Base-by-base conservation (phyloP, 1,284 basidiomycete genomes). In the Singerocomus inundabilis region DNA sequence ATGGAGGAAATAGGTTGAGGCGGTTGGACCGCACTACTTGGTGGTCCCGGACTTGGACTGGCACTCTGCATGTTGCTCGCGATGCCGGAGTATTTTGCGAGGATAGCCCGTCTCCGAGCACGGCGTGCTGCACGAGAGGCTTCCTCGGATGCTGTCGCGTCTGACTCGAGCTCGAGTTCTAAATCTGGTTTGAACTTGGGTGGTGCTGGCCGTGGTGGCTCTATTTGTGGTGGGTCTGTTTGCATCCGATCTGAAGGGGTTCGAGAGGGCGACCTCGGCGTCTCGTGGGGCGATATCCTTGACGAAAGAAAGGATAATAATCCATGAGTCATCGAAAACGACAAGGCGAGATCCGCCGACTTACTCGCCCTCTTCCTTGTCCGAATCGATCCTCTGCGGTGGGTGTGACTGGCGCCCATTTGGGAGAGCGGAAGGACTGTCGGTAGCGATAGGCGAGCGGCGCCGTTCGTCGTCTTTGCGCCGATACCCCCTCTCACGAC, bases 281-380 rank as follows among this genome's bases (percentile, higher is more conserved):
- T 74, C 21, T 67, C 68, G 32, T 71, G 72, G 28, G 84, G 85
- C 6, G 85, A 87, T 49, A 85, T 85, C 61, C 84, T 88, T 51
- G 34, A 13, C 12, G 40, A 38, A 33, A 25, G 34, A 44, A 38
- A 7, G 15, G 21, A 34, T 6, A 26, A 40, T 32, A 37, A 42
- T 26, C 10, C 31, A 43, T 55, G 48, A 53, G 48, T 51, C 39
- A 29, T 31, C 40, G n/a, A 39, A 53, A 45, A 46, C 37, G 51
- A 21, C 30, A 53, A 31, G 48, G 55, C 50, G 58, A 57, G 65
- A 59, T 62, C 3, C 6, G n/a, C 7, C 74, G 60, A 88, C 84
- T 84, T 67, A 88, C 85, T 88, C 86, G 73, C 85, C 85, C 79
- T 88, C 86, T 71, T 87, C 84, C 65, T 69, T 82, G 59, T 87